Conservation (phyloP, 2,329 filamentous ascomycete genomes). For the Curvularia hawaiiensis region DNA sequence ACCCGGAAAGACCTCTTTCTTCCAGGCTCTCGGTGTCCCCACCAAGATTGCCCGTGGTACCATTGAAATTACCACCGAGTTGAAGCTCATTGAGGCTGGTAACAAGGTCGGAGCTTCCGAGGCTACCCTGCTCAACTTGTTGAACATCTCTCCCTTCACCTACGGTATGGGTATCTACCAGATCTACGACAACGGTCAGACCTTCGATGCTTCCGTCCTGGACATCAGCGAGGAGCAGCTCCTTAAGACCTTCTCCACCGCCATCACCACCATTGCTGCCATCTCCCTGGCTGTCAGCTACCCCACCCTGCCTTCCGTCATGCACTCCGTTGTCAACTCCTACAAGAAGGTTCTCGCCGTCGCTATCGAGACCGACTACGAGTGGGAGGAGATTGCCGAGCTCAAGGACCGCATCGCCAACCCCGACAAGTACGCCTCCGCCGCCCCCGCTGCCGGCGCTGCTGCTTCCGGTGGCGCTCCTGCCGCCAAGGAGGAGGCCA, state of each 20-base stretch:
- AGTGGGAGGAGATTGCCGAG: constrained; percentile 94
- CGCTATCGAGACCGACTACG: constrained; percentile 87
- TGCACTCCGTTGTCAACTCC: constrained; percentile 94
- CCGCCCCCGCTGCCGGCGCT: constrained; percentile 70
- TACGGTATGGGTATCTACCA: constrained; percentile 97
- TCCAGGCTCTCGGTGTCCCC: constrained; percentile 99
- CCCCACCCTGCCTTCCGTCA: constrained; percentile 94
- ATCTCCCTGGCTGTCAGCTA: constrained; percentile 93
- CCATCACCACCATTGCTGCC: constrained; percentile 84
- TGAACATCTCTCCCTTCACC: constrained; percentile 83
- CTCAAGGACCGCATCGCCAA: constrained; percentile 99
- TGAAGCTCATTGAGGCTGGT: constrained; percentile 95
- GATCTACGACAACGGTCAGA: constrained; percentile 98
- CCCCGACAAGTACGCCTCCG: constrained; percentile 91
- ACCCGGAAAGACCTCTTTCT: constrained; percentile 99
- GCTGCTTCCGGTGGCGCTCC: constrained; percentile 58
- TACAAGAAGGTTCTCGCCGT: constrained; percentile 98
- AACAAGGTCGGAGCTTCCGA: constrained; percentile 98
- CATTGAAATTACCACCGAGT: constrained; percentile 98
- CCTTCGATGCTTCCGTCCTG: constrained; percentile 82
- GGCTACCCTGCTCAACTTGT: constrained; percentile 98
- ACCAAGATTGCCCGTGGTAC: constrained; percentile 99
- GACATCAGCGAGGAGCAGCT: constrained; percentile 97
- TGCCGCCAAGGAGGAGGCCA: constrained; percentile 52
- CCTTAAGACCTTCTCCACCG: constrained; percentile 77